These are phyloP conservation scores for Erodium moschatum DNA, from an alignment of 441 rosid genomes.

Conservation along the genomic window DNA sequence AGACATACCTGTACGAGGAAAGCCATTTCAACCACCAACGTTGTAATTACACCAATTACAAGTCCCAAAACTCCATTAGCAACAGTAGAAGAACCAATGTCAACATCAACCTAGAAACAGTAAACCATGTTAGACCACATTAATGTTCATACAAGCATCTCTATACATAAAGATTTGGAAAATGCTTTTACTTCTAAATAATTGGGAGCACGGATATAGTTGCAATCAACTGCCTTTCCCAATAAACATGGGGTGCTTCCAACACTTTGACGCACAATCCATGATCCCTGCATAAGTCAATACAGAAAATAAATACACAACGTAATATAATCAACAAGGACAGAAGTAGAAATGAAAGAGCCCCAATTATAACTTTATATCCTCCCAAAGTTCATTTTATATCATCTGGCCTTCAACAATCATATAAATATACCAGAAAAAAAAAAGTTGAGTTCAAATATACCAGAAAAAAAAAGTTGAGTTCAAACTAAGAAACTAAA, in stretches of 20 bases:
- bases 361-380: neutral
- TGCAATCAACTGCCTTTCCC: constrained; percentile 96
- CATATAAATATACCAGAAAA: neutral
- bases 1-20: constrained; percentile 88
- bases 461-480: no score
- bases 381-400: neutral
- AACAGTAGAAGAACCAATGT: constrained; percentile 94
- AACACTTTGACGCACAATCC: constrained; percentile 98
- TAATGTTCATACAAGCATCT: neutral
- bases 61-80: constrained; percentile 98
- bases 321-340: neutral
- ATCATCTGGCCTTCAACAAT: neutral
- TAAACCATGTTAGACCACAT: constrained; percentile 16
- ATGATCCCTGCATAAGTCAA: constrained; percentile 61
- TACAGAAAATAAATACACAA: constrained; percentile 10
- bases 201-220: constrained; percentile 69
- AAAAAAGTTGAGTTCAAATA: neutral
- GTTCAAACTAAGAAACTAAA: no score
- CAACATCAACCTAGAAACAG: constrained; percentile 69
- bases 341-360: neutral
- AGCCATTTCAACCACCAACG: constrained; percentile 97
- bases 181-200: constrained; percentile 58
- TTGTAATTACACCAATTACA: constrained; percentile 78
- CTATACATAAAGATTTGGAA: neutral
- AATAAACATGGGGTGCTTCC: constrained; percentile 97